Evolutionary conservation across 23 red algal genomes (phyloP), one percentile per base, ranked within the genome.

Genomic region (Pyropia haitanensis): DNA sequence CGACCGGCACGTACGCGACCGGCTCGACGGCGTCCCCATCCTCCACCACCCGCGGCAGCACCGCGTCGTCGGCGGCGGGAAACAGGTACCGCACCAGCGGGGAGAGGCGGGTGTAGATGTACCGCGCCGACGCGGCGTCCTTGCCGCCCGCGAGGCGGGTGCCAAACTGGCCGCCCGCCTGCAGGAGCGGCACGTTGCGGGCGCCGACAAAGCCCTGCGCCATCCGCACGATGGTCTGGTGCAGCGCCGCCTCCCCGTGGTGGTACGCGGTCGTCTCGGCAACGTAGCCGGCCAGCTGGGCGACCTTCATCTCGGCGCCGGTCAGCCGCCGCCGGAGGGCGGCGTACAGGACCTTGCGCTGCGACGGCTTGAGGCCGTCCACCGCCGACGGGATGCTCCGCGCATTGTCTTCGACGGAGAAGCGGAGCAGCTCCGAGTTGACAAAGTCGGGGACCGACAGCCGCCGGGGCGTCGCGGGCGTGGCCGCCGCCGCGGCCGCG

Each of bases 131-230:
- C 2, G 80, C 80, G n/a, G 68, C 69, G 25, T 85, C 80, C 49
- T 74, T 70, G 56, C 80, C 80, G 10, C 80, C 80, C 39, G 26
- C 29, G n/a, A 85, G 51, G 17, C 80, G 80, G 33, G 80, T 85
- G 21, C 80, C 80, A 62, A 85, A 85, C 56, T 85, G 80, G 49
- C 80, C 80, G 14, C 49, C 61, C 26, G 80, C 53, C 20, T 63
- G 48, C 59, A 85, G 72, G 1, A 85, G 56, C 44, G 51, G 67
- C 27, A 75, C 14, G 51, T 85, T 85, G 68, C 65, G 64, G 14
- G 80, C 33, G 15, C 80, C 80, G 9, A 85, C 80, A 39, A 85
- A 85, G 32, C 48, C 67, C 51, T 85, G 80, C 18, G 80, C 80
- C 48, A 85, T 25, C 20, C 71, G 51, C n/a, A 76, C 56, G 28